A percentile compares a stretch with the other conserved stretches of the same genome.
These are phyloP conservation scores for Bolboschoenus planiculmis DNA, from an alignment of 176 grass and related monocot genomes.

Conservation along the genomic window DNA sequence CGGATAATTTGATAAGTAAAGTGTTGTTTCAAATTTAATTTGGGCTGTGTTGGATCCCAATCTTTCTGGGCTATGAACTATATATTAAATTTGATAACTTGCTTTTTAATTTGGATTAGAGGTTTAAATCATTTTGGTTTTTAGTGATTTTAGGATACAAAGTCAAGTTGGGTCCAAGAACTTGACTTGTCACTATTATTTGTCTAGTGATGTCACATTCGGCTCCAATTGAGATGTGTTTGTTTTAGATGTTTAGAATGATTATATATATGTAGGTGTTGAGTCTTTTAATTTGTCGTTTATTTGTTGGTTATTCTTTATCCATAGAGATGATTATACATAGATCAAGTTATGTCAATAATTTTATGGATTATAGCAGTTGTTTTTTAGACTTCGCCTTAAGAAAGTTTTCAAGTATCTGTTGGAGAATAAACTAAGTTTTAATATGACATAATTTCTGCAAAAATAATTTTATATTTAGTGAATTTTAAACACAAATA, in stretches of 20 bases:
- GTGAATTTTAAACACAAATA: too few relatives aligned
- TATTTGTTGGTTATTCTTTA: not conserved
- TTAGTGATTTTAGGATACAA: not conserved
- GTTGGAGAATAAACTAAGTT: not conserved
- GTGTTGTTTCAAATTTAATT: too few relatives aligned
- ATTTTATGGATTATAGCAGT: too few relatives aligned
- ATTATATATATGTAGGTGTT: not conserved
- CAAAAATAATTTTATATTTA: too few relatives aligned
- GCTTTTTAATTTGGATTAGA: too few relatives aligned
- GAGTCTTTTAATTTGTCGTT: not conserved
- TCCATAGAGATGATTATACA: not conserved
- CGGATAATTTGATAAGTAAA: too few relatives aligned
- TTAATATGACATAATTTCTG: not conserved
- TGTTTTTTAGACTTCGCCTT: too few relatives aligned
- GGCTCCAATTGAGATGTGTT: not conserved
- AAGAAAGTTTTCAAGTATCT: not conserved
- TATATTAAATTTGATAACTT: too few relatives aligned
- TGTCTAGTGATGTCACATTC: not conserved
- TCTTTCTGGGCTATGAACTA: too few relatives aligned
- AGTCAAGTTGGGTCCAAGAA: not conserved
- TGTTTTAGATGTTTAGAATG: not conserved
- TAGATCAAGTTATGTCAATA: not conserved
- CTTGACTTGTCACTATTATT: not conserved
- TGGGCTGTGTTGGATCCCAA: too few relatives aligned
- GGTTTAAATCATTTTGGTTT: too few relatives aligned